These are phyloP conservation scores for Myxozyma mucilagina DNA, from an alignment of 805 yeast genomes.

Conservation along the genomic window DNA sequence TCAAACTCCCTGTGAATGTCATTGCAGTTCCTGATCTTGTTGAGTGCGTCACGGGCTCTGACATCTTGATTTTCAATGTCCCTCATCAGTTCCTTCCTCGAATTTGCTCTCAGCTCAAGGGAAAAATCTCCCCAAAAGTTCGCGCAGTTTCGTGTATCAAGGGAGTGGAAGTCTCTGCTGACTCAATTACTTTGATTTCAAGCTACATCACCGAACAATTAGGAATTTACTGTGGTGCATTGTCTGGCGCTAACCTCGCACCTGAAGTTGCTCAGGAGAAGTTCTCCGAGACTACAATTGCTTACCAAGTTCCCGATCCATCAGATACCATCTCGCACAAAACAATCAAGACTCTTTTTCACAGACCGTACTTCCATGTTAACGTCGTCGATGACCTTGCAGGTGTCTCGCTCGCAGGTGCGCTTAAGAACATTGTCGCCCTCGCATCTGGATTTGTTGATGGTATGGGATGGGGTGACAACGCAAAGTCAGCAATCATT, in stretches of 20 bases:
- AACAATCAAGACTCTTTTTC: constrained; percentile 69
- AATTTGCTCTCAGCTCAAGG: constrained; percentile 64
- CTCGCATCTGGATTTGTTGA: constrained; percentile 96
- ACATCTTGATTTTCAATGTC: constrained; percentile 86
- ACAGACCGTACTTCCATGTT: constrained; percentile 97
- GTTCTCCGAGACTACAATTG: constrained; percentile 98
- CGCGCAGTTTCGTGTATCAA: constrained; percentile 95
- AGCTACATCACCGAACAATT: constrained; percentile 75
- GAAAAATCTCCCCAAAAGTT: constrained; percentile 55
- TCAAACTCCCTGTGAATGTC: constrained; percentile 81
- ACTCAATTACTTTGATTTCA: constrained; percentile 82
- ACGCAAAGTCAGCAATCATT: constrained; percentile 97
- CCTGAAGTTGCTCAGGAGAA: constrained; percentile 93
- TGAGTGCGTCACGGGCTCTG: constrained; percentile 76
- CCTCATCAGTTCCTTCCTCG: constrained; percentile 93
- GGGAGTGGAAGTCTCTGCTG: constrained; percentile 85
- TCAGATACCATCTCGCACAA: constrained; percentile 16
- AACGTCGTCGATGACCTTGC: constrained; percentile 89
- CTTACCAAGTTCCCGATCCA: constrained; percentile 65
- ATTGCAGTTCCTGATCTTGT: constrained; percentile 83
- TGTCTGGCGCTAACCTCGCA: constrained; percentile 96
- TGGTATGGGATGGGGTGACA: constrained; percentile 98
- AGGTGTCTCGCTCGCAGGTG: constrained; percentile 96
- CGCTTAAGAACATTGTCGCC: constrained; percentile 94
- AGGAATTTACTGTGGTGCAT: constrained; percentile 91